Evolutionary conservation across 2,329 filamentous ascomycete genomes (phyloP).

Genomic region (Colletotrichum phormii): DNA sequence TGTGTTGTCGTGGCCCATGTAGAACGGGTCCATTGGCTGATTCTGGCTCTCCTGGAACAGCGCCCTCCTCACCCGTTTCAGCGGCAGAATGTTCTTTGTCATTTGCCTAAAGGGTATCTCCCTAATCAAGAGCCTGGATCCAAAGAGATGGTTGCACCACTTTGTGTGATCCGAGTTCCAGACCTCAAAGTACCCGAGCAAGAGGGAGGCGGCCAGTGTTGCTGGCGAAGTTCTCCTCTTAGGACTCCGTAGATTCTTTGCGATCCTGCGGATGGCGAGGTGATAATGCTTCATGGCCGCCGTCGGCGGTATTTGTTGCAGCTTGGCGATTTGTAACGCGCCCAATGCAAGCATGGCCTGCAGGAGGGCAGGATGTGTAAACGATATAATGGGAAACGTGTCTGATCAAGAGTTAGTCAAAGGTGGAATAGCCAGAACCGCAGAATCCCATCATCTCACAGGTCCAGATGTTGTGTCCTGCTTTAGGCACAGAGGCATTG

Average conservation of each 20-base stretch:
- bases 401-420: slow-evolving; percentile 55
- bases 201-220: slow-evolving; percentile 87
- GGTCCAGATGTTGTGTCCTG: slow-evolving; percentile 74
- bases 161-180: slow-evolving; percentile 95
- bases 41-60: slow-evolving; percentile 52
- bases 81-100: slow-evolving; percentile 75
- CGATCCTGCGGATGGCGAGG: slow-evolving; percentile 81
- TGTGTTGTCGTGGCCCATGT: slow-evolving; percentile 39
- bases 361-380: slow-evolving; percentile 86
- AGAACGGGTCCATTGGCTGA: slow-evolving; percentile 42
- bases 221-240: slow-evolving; percentile 78
- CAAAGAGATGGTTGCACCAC: slow-evolving; percentile 93
- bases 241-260: slow-evolving; percentile 78
- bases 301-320: slow-evolving; percentile 79
- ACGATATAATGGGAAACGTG: slow-evolving; percentile 83
- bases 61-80: slow-evolving; percentile 61
- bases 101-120: slow-evolving; percentile 84
- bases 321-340: slow-evolving; percentile 87
- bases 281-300: slow-evolving; percentile 94
- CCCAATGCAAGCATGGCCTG: slow-evolving; percentile 91
- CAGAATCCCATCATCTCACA: slow-evolving; percentile 56
- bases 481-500: slow-evolving; percentile 69
- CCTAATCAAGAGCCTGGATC: slow-evolving; percentile 82
- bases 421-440: slow-evolving; percentile 17
- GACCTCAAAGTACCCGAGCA: slow-evolving; percentile 93